Evolutionary conservation across 2,329 filamentous ascomycete species (phyloP), one percentile per base, ranked within the genome.

Genomic region (Penicillium sp.): DNA sequence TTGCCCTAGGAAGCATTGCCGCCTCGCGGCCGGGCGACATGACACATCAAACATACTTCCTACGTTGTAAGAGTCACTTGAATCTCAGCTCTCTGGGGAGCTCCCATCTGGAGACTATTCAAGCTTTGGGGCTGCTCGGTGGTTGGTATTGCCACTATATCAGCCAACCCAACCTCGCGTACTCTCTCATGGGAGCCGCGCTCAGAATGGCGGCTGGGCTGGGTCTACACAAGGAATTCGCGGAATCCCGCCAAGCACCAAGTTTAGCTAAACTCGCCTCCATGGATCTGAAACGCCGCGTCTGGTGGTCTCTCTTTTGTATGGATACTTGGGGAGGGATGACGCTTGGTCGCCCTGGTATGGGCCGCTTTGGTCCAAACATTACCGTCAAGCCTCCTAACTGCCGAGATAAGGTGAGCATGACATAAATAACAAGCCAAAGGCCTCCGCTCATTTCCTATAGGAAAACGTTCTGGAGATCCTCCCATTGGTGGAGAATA

Each of bases 121-220:
- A 91, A 65, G 84, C 87, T 1, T 70, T 90, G 14, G 83, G 83
- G 2, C 77, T 91, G 24, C 83, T 90, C 61, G 86, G 86, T 36
- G 88, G 88, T 25, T 88, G 85, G 72, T 91, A 91, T 66, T 81
- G 90, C 50, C 88, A 90, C 69, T 90, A 90, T 63, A 83, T 88
- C 61, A 89, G 89, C 70, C 80, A 86, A 18, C 87, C 87, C 1
- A 90, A 90, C 64, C 86, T 90, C 76, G 88, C 87, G 14, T 88
- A 89, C 65, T 83, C 86, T 22, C 77, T 90, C 9, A 81, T 88
- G 63, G 87, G 87, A 16, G 86, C 86, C 2, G 84, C 86, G 3
- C 77, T 89, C 49, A 79, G 87, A 48, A 88, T 90, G 81, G 87
- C 87, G n/a, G 87, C 84, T 54, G 84, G 86, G 1, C 76, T 90